phyloP scores from a whole-genome alignment of 768 basidiomycete genomes.

The Termitomyces sp. region DNA sequence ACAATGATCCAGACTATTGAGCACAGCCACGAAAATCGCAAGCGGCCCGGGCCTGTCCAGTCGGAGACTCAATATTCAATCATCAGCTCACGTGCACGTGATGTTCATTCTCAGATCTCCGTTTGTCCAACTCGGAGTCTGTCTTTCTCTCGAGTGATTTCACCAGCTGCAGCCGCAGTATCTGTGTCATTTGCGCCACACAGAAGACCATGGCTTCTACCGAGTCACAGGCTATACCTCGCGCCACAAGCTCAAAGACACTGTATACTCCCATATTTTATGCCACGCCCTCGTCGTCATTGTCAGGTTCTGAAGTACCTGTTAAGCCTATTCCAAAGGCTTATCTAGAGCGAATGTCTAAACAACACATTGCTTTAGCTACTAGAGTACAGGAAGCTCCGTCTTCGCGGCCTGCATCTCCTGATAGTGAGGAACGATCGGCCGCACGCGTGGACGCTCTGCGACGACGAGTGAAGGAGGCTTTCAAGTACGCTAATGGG shows the following conservation, averaged over 20 bases:
- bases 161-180: no score
- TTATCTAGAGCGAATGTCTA: slow-evolving; percentile 20
- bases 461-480: slow-evolving; percentile 28
- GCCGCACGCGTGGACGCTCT: slow-evolving; percentile 24
- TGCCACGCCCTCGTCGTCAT: slow-evolving; percentile 11
- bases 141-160: no score
- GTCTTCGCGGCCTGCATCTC: slow-evolving; percentile 14
- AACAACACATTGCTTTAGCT: slow-evolving; percentile 22
- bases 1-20: no score
- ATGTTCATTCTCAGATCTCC: background rate
- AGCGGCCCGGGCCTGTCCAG: no score
- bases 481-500: slow-evolving; percentile 29
- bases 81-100: no score
- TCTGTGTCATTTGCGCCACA: background rate
- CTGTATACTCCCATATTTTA: slow-evolving; percentile 17
- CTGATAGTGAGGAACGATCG: slow-evolving; percentile 10
- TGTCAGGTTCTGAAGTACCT: background rate
- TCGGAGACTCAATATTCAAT: background rate
- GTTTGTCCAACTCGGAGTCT: no score
- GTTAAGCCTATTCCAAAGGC: slow-evolving; percentile 6
- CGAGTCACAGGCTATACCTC: background rate
- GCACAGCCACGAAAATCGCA: background rate
- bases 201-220: background rate
- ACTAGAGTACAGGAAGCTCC: slow-evolving; percentile 25
- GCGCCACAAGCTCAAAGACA: slow-evolving; percentile 11